phyloP scores from a whole-genome alignment of 2,329 filamentous ascomycete genomes.

The Penicillium digitatum region DNA sequence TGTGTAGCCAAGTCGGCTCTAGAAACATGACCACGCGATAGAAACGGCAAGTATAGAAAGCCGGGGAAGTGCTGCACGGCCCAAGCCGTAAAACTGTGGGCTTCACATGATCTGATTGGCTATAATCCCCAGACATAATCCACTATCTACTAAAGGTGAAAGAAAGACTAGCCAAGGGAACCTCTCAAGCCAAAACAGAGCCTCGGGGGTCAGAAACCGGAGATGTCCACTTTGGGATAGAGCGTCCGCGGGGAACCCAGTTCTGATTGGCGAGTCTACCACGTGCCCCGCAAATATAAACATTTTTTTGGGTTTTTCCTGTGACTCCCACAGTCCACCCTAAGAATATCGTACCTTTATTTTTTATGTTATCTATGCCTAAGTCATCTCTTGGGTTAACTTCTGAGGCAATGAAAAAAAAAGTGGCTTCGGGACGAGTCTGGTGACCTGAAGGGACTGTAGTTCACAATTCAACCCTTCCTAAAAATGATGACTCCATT shows the following conservation, averaged over 20 bases:
- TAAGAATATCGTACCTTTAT: too few relatives aligned
- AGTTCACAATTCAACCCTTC: too few relatives aligned
- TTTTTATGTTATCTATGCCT: too few relatives aligned
- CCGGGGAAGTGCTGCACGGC: slow-evolving; percentile 4
- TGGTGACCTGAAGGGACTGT: neutral
- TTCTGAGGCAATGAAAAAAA: neutral
- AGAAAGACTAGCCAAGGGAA: too few relatives aligned
- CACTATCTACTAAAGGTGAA: neutral
- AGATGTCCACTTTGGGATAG: slow-evolving; percentile 4
- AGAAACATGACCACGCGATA: neutral
- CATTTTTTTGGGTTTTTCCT: neutral
- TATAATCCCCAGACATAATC: neutral
- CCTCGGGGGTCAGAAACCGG: neutral
- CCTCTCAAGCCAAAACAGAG: slow-evolving; percentile 5
- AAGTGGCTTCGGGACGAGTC: neutral
- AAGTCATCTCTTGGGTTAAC: neutral
- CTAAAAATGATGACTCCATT: too few relatives aligned
- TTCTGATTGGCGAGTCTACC: neutral
- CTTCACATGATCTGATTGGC: neutral
- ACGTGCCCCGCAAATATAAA: neutral
- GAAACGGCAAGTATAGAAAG: slow-evolving; percentile 1
- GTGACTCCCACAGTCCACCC: neutral
- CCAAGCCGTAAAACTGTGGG: neutral
- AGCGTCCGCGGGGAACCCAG: neutral
- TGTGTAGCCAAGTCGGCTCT: slow-evolving; percentile 5